phyloP scores from a whole-genome alignment of 2,329 filamentous ascomycete species.

The Escovopsis sp. region DNA sequence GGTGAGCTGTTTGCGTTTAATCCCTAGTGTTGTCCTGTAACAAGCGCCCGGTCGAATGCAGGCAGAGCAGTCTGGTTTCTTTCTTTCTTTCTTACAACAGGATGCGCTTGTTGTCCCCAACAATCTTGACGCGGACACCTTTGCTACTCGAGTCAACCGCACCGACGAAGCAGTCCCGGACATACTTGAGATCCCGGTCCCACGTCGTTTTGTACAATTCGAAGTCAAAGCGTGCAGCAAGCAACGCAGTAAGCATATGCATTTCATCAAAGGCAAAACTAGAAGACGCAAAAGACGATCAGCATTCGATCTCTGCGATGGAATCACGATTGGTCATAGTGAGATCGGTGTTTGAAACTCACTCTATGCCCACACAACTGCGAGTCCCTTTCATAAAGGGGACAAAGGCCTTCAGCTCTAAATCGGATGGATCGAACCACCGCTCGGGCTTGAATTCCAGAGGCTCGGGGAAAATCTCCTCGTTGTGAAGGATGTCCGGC shows the following conservation, averaged over 20 bases:
- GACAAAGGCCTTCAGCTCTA: neutral
- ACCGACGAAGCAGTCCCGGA: neutral
- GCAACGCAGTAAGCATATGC: neutral
- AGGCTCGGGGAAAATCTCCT: neutral
- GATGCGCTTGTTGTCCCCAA: neutral
- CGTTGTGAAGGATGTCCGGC: neutral
- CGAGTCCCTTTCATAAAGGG: slow-evolving; percentile 1
- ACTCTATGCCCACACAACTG: slow-evolving; percentile 1
- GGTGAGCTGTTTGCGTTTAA: too few relatives aligned
- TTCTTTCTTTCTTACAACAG: neutral
- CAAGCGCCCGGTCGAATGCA: too few relatives aligned
- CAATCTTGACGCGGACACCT: neutral
- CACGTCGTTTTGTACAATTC: neutral
- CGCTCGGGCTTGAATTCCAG: neutral
- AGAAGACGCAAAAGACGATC: neutral
- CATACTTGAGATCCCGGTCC: neutral
- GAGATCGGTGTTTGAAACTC: neutral
- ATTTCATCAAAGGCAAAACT: slow-evolving; percentile 1
- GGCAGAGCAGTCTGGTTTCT: too few relatives aligned
- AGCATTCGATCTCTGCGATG: neutral
- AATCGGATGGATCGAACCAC: neutral
- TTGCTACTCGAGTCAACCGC: neutral
- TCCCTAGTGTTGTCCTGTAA: too few relatives aligned
- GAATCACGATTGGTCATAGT: too few relatives aligned
- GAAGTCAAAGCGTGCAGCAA: neutral